phyloP scores from a whole-genome alignment of 2,329 filamentous ascomycete species.

The Claviceps digitariae region DNA sequence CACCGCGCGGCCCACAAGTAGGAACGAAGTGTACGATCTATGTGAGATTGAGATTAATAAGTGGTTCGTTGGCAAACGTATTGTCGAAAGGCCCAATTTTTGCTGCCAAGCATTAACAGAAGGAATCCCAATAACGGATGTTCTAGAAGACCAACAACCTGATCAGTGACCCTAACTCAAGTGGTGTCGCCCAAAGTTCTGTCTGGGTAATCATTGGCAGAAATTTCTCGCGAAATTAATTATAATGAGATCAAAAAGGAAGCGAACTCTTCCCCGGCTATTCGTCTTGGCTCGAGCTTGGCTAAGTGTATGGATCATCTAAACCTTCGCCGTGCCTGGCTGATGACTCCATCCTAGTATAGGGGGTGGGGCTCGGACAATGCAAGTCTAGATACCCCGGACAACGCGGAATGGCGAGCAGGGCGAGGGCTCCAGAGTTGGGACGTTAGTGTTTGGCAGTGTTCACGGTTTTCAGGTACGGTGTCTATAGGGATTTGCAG shows the following conservation, averaged over 20 bases:
- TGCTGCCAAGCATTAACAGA: conserved; percentile 8
- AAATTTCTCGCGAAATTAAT: background rate
- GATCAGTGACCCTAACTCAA: background rate
- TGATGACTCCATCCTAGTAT: background rate
- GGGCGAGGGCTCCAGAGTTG: background rate
- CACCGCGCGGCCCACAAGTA: too few species aligned
- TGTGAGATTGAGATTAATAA: too few species aligned
- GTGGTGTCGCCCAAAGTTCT: background rate
- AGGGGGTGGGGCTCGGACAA: conserved; percentile 1
- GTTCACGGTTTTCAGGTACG: background rate
- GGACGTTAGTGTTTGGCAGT: background rate
- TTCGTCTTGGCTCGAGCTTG: background rate
- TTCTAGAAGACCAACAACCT: conserved; percentile 13
- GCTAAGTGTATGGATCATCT: background rate
- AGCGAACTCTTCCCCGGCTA: conserved; percentile 20
- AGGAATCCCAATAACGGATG: background rate
- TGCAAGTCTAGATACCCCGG: background rate
- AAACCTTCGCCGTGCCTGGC: background rate
- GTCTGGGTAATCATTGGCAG: conserved; percentile 5
- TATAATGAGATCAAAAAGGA: background rate
- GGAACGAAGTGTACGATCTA: too few species aligned
- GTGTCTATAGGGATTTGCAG: background rate
- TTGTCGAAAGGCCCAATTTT: background rate
- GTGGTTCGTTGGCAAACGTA: too few species aligned
- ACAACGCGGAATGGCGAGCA: conserved; percentile 8